Evolutionary conservation across 306 rosid species (phyloP).

Genomic region (Ziziphus jujuba): DNA sequence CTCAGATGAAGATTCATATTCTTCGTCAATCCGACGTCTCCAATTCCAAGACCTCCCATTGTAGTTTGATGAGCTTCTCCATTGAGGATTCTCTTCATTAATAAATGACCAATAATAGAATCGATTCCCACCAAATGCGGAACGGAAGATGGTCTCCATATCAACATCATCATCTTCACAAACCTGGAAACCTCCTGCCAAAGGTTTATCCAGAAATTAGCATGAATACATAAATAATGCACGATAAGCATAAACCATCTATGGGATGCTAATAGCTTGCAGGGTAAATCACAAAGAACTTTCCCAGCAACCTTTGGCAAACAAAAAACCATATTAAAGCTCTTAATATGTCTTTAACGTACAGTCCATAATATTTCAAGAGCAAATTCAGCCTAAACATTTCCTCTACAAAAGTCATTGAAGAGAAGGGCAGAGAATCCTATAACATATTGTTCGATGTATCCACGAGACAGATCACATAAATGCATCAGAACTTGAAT

Average conservation of each 20-base stretch:
- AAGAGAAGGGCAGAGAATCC: not conserved
- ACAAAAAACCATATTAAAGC: too few species aligned
- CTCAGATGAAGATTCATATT: slow-evolving; percentile 44
- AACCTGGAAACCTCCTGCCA: slow-evolving; percentile 56
- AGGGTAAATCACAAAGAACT: too few species aligned
- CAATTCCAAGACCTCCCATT: slow-evolving; percentile 54
- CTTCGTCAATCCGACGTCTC: slow-evolving; percentile 45
- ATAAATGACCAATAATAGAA: slow-evolving; percentile 62
- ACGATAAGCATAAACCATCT: slow-evolving; percentile 6
- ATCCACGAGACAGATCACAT: not conserved
- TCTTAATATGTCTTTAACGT: too few species aligned
- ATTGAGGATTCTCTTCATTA: slow-evolving; percentile 61
- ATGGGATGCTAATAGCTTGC: slow-evolving; percentile 11
- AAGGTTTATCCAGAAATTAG: slow-evolving; percentile 11
- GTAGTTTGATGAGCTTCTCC: slow-evolving; percentile 60
- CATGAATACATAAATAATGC: slow-evolving; percentile 11
- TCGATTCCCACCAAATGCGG: slow-evolving; percentile 60
- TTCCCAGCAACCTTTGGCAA: too few species aligned
- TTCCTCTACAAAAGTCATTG: too few species aligned
- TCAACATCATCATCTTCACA: slow-evolving; percentile 61
- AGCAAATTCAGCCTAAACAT: too few species aligned
- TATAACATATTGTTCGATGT: not conserved
- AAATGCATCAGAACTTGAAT: slow-evolving; percentile 7
- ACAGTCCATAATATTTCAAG: too few species aligned
- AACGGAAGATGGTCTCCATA: slow-evolving; percentile 53